Evolutionary conservation across 345 rosid species (phyloP).

Genomic region (Boechera stricta): DNA sequence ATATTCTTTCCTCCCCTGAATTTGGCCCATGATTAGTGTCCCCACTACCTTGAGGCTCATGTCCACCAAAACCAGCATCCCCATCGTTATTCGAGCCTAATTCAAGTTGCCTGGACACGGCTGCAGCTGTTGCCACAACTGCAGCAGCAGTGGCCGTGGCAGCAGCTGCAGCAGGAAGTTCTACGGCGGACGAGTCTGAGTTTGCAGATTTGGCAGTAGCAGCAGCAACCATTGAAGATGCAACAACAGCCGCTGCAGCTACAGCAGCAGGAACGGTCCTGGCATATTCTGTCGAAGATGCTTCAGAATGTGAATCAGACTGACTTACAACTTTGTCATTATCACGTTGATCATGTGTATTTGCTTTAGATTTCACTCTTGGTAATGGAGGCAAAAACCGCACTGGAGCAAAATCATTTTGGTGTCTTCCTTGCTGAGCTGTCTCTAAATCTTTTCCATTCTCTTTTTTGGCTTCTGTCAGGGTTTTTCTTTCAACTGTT

Average conservation of each 20-base stretch:
- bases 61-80: slow-evolving; percentile 53
- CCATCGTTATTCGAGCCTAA: slow-evolving; percentile 60
- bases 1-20: slow-evolving; percentile 68
- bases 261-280: slow-evolving; percentile 76
- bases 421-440: slow-evolving; percentile 34
- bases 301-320: slow-evolving; percentile 57
- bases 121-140: slow-evolving; percentile 84
- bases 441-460: slow-evolving; percentile 44
- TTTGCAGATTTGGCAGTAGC: slow-evolving; percentile 66
- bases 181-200: slow-evolving; percentile 54
- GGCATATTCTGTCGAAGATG: slow-evolving; percentile 43
- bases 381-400: slow-evolving; percentile 70
- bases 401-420: slow-evolving; percentile 40
- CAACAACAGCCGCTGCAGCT: slow-evolving; percentile 94
- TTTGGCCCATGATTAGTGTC: slow-evolving; percentile 44
- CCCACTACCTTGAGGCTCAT: slow-evolving; percentile 47
- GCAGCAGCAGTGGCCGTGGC: slow-evolving; percentile 98
- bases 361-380: slow-evolving; percentile 43
- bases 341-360: slow-evolving; percentile 43
- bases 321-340: slow-evolving; percentile 42
- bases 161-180: slow-evolving; percentile 93
- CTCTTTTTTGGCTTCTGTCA: slow-evolving; percentile 51
- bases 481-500: slow-evolving; percentile 49
- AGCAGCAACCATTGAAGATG: slow-evolving; percentile 96
- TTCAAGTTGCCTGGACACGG: slow-evolving; percentile 71